phyloP scores from a whole-genome alignment of 2,329 filamentous ascomycete species.

The Neoascochyta sp. region DNA sequence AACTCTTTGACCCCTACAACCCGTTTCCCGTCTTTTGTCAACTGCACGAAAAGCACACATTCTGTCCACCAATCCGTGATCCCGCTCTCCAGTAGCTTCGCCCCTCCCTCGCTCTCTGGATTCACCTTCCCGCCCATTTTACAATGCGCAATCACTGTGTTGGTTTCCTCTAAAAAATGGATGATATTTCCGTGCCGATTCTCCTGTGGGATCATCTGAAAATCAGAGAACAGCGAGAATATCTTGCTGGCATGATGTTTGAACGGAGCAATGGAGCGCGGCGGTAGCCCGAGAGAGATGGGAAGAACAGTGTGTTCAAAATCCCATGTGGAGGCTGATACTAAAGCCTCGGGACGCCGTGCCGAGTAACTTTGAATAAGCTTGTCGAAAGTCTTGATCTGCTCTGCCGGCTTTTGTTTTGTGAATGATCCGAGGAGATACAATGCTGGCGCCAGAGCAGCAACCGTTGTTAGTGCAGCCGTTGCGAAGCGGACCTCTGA shows the following conservation, averaged over 20 bases:
- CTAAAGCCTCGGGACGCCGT: slow-evolving; percentile 40
- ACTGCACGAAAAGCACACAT: slow-evolving; percentile 21
- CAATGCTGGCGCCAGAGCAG: slow-evolving; percentile 11
- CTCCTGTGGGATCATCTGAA: slow-evolving; percentile 40
- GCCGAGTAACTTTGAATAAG: slow-evolving; percentile 42
- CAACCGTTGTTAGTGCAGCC: slow-evolving; percentile 14
- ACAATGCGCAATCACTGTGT: slow-evolving; percentile 38
- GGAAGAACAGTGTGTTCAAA: slow-evolving; percentile 45
- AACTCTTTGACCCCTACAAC: slow-evolving; percentile 38
- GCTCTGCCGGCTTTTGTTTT: slow-evolving; percentile 13
- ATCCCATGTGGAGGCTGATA: slow-evolving; percentile 32
- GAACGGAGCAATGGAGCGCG: slow-evolving; percentile 38
- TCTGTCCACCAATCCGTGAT: slow-evolving; percentile 26
- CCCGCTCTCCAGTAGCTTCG: slow-evolving; percentile 13
- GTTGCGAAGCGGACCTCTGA: slow-evolving; percentile 19
- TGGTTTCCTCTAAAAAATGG: slow-evolving; percentile 19
- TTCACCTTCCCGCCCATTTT: slow-evolving; percentile 26
- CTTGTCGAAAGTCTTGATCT: slow-evolving; percentile 27
- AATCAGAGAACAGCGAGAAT: slow-evolving; percentile 43
- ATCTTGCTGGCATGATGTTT: slow-evolving; percentile 40
- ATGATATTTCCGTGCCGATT: slow-evolving; percentile 33
- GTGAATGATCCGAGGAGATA: slow-evolving; percentile 13
- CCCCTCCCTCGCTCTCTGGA: slow-evolving; percentile 13
- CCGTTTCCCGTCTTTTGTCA: slow-evolving; percentile 20
- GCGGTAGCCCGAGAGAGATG: slow-evolving; percentile 39